Evolutionary conservation across 257 asterid genomes (phyloP).

Genomic region (Mentha longifolia): DNA sequence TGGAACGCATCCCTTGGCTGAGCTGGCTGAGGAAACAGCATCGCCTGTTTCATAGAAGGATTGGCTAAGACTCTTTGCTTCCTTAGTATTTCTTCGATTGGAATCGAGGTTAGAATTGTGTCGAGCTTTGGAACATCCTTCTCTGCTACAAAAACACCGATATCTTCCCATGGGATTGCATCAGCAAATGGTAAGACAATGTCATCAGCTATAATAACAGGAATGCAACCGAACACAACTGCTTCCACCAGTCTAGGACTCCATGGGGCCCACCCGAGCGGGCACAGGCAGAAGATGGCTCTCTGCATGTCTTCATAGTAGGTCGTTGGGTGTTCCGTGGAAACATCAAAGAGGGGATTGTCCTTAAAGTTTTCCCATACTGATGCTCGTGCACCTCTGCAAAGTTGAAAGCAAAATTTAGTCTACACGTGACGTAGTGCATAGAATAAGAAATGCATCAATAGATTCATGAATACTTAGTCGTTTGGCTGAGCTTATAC

Average conservation of each 20-base stretch:
- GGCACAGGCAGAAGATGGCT: constrained; percentile 85
- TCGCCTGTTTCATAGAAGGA: constrained; percentile 94
- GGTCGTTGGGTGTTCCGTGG: constrained; percentile 85
- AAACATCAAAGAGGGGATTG: constrained; percentile 86
- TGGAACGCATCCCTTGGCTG: constrained; percentile 89
- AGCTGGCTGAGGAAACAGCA: constrained; percentile 85
- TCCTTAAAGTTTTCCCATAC: constrained; percentile 93
- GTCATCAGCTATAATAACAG: constrained; percentile 92
- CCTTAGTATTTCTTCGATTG: constrained; percentile 65
- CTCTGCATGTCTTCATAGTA: constrained; percentile 96
- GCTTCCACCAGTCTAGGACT: constrained; percentile 96
- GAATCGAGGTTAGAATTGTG: constrained; percentile 77
- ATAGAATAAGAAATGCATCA: not conserved
- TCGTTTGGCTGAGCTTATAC: too few relatives aligned
- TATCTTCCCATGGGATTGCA: constrained; percentile 97
- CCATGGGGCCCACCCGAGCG: constrained; percentile 99
- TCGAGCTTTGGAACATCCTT: constrained; percentile 84
- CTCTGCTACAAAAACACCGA: constrained; percentile 80
- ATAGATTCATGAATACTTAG: not conserved
- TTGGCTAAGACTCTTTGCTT: constrained; percentile 84
- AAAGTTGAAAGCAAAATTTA: constrained; percentile 16
- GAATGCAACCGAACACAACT: constrained; percentile 88
- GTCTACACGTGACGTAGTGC: not conserved
- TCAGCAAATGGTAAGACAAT: constrained; percentile 92
- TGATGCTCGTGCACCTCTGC: constrained; percentile 95